A percentile compares a stretch with the other conserved stretches of the same genome.
Conservation (phyloP, 2,329 filamentous ascomycete genomes). For the Coniosporium tulheliwenetii region DNA sequence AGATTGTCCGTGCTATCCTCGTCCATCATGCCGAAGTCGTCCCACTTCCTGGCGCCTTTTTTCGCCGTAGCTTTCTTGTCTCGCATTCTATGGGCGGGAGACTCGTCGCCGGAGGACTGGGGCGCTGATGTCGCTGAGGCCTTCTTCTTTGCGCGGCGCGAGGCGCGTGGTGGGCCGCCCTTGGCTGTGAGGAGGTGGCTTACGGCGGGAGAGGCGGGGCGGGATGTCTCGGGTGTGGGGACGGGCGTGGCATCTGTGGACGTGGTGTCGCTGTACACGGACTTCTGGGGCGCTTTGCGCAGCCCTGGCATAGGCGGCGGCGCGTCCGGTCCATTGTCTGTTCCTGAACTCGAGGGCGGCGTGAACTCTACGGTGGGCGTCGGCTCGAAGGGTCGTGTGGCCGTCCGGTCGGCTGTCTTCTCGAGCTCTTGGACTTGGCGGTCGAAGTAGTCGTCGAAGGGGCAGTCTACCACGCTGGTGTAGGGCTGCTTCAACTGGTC, state of each 20-base stretch:
- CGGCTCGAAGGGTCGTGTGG: conserved; percentile 5
- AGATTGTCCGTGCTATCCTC: conserved; percentile 62
- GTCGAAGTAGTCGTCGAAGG: conserved; percentile 88
- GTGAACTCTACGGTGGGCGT: conserved; percentile 30
- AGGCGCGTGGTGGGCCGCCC: conserved; percentile 61
- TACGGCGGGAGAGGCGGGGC: conserved; percentile 58
- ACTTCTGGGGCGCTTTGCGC: conserved; percentile 9
- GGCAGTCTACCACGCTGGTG: conserved; percentile 64
- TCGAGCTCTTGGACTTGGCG: conserved; percentile 77
- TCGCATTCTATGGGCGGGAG: conserved; percentile 28
- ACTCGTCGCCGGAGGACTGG: conserved; percentile 74
- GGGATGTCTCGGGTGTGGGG: conserved; percentile 58
- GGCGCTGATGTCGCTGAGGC: conserved; percentile 39
- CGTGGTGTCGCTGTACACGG: conserved; percentile 20
- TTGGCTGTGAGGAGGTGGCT: conserved; percentile 59
- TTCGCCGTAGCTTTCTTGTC: conserved; percentile 32
- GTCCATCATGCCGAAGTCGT: conserved; percentile 74
- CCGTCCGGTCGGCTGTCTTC: conserved; percentile 28
- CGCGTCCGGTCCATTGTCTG: conserved; percentile 31
- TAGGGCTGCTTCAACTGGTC: conserved; percentile 72
- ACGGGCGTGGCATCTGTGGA: conserved; percentile 57
- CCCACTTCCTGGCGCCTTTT: conserved; percentile 62
- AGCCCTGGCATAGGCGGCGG: conserved; percentile 37
- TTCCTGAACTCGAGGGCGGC: conserved; percentile 33
- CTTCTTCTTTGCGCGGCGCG: conserved; percentile 63